Base-by-base conservation (phyloP, 352 stramenopile species). In the Pythium aquatile region DNA sequence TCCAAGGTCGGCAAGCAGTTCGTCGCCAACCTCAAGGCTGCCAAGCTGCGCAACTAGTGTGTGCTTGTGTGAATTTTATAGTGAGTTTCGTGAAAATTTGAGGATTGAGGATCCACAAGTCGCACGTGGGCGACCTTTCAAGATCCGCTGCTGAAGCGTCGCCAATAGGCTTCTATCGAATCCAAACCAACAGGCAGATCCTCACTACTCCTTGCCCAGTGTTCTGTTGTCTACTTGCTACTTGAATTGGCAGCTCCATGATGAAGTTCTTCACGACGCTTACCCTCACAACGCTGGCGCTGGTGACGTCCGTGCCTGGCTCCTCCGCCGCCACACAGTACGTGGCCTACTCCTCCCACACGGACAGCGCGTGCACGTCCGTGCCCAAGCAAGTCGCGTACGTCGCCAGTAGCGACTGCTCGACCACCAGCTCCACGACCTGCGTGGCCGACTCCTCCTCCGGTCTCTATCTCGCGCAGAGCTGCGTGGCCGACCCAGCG, bases 331-430 rank as follows among this genome's bases (percentile, higher is more conserved):
- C 46, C 10, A n/a, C 33, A 13, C 58, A 64, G 33, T 68, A 58
- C 35, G 35, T 30, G 11, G 26, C 61, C 8, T 68, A 68, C 46
- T 62, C 61, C 8, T 57, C 54, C 20, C 54, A 68, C 61, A 54
- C 61, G 0, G 61, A 68, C 39, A 54, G 17, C 47, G 33, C 54
- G 16, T 68, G 61, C 46, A 17, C 53, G 17, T 57, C 53, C 11
- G 33, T 49, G 20, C 61, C 61, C 20, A 58, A 62, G 53, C 61
- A 68, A 24, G 37, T 61, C 35, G 61, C 61, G 11, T 68, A 68
- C 55, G 8, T 62, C 32, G 0, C 61, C 30, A 61, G 20, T 9
- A 33, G 8, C 14, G 35, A 30, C 42, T 58, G 51, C 26, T 53
- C 52, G 3, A 28, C 54, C 5, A 37, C 61, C 9, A 46, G 17